A percentile compares a stretch with the other conserved stretches of the same genome.
phyloP scores from a whole-genome alignment of 129 eudicot genomes.

The Centrapalus pauciflorus region DNA sequence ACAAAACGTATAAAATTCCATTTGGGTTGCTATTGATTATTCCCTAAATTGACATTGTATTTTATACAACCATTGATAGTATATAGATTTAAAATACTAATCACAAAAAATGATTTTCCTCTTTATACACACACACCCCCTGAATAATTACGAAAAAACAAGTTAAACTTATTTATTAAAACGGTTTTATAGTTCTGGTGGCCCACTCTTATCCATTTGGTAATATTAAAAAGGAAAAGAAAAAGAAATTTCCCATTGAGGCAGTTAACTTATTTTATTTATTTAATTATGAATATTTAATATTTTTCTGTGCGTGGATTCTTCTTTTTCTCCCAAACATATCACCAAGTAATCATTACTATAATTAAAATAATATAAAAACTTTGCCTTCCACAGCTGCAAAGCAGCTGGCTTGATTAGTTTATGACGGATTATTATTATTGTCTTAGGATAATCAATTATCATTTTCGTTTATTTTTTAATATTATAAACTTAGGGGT shows the following conservation, averaged over 20 bases:
- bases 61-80: too few relatives aligned
- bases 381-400: slow-evolving; percentile 3
- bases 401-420: neutral
- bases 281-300: neutral
- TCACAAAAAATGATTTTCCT: too few relatives aligned
- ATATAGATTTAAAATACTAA: too few relatives aligned
- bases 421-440: too few relatives aligned
- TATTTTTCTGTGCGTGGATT: neutral
- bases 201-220: neutral
- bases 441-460: neutral
- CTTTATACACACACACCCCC: too few relatives aligned
- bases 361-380: too few relatives aligned
- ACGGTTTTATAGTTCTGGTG: neutral
- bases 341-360: slow-evolving; percentile 14
- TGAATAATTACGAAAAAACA: too few relatives aligned
- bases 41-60: too few relatives aligned
- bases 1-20: too few relatives aligned
- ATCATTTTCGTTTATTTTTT: neutral
- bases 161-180: too few relatives aligned
- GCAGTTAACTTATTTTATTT: neutral
- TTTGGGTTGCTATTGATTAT: too few relatives aligned
- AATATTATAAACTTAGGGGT: neutral
- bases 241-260: neutral
- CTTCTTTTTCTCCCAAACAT: neutral
- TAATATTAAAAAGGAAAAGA: neutral